Base-by-base conservation (phyloP, 2,329 filamentous ascomycete species). In the Trichoderma polysporum region DNA sequence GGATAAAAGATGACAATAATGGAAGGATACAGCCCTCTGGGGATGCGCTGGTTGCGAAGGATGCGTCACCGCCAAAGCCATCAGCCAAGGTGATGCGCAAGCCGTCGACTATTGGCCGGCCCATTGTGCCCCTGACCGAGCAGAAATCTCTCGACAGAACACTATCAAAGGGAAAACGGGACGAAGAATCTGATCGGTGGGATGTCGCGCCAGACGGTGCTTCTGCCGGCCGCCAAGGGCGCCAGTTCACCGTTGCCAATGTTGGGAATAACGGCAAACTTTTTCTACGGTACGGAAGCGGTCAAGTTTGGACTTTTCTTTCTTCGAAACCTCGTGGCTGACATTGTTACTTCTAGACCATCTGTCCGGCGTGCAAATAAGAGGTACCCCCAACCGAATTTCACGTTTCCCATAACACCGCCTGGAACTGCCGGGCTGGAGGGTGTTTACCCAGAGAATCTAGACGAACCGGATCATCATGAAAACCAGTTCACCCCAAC, bases 241-340 rank as follows among this genome's bases (percentile, higher is more conserved):
- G 90, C 64, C 88, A 92, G 73, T 94, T 94, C 76, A 89, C 90
- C 2, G 91, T 94, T 64, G 88, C 90, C 59, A 94, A 93, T 77
- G 91, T 94, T 68, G 91, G 91, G 27, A 91, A 93, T 75, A 93
- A 93, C 78, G 91, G 91, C 45, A 88, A 89, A 75, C 92, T 94
- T 77, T 94, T 93, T 78, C 77, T 94, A 71, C 91, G 90, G 90
- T 94, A 87, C 75, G 86, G 68, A 33, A 8, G 35, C 17, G 6
- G 7, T 19, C 17, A 1, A 8, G 15, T 41, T 35, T 45, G 27
- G 27, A 56, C 1, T 1, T 29, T 4, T 13, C 27, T 5, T 29
- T 15, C 8, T 29, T 15, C 8, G 15, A 45, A 33, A 13, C 4
- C 25, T 3, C 22, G 9, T 47, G 15, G 27, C 60, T 63, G 35